phyloP scores from a whole-genome alignment of 2,329 filamentous ascomycete species.

The Alternaria postmessia region DNA sequence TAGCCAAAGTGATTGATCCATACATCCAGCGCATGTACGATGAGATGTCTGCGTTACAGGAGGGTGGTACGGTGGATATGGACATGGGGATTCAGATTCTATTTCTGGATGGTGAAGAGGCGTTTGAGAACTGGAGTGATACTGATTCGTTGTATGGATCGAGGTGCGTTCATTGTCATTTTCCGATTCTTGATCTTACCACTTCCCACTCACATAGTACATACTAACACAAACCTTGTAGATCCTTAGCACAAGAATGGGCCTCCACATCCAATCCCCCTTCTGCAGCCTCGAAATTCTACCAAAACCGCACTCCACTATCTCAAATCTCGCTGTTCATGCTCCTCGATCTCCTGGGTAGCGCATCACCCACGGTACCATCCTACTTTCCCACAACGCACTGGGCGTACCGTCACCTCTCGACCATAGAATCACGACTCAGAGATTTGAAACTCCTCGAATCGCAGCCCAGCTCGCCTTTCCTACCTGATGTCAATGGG shows the following conservation, averaged over 20 bases:
- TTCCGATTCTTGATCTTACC: not conserved
- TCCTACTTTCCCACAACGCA: constrained; percentile 92
- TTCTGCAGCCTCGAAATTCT: constrained; percentile 63
- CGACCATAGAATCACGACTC: constrained; percentile 76
- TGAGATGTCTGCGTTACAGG: constrained; percentile 65
- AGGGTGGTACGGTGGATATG: constrained; percentile 70
- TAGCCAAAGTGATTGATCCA: constrained; percentile 78
- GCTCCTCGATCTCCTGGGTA: constrained; percentile 87
- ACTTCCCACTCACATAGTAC: not conserved
- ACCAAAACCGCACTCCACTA: constrained; percentile 73
- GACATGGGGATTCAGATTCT: constrained; percentile 87
- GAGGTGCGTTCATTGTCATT: constrained; percentile 60
- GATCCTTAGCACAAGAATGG: constrained; percentile 82
- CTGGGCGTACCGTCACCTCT: constrained; percentile 87
- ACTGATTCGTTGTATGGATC: constrained; percentile 89
- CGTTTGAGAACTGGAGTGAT: constrained; percentile 80
- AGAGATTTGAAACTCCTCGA: constrained; percentile 72
- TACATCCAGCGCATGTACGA: constrained; percentile 85
- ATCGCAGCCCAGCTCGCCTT: constrained; percentile 60
- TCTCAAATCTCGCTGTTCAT: constrained; percentile 87
- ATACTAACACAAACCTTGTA: constrained; percentile 16
- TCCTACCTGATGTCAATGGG: constrained; percentile 57
- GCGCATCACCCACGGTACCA: constrained; percentile 72
- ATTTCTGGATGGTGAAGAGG: constrained; percentile 92
- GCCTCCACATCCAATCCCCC: constrained; percentile 73